phyloP scores from a whole-genome alignment of 257 asterid species.

The Lantana camara region DNA sequence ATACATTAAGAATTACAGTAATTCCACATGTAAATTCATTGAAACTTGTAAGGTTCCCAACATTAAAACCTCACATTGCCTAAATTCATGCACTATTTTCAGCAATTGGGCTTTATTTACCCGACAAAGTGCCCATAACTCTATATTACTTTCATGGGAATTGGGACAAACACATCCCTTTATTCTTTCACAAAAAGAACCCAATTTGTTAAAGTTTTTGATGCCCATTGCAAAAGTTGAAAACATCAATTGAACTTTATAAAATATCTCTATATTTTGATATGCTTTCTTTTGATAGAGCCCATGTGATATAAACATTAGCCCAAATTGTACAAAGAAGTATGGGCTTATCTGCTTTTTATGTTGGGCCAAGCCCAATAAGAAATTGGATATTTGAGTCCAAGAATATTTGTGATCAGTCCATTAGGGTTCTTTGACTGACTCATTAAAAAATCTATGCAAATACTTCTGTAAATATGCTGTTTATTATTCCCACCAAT shows the following conservation, averaged over 20 bases:
- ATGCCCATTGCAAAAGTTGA: neutral
- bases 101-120: neutral
- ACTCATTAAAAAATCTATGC: neutral
- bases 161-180: too few relatives aligned
- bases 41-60: too few relatives aligned
- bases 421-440: slow-evolving; percentile 20
- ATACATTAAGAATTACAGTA: too few relatives aligned
- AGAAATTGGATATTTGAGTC: too few relatives aligned
- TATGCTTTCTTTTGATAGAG: neutral
- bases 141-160: too few relatives aligned
- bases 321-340: too few relatives aligned
- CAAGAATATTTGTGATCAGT: slow-evolving; percentile 2
- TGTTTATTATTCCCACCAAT: neutral
- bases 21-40: too few relatives aligned
- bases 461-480: neutral
- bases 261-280: too few relatives aligned
- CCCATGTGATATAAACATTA: neutral
- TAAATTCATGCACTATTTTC: neutral
- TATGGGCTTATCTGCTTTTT: neutral
- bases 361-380: neutral
- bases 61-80: too few relatives aligned
- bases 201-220: neutral
- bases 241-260: neutral
- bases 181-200: too few relatives aligned
- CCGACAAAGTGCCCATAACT: neutral